Base-by-base conservation (phyloP, 2,329 filamentous ascomycete species). In the Nakataea oryzae region DNA sequence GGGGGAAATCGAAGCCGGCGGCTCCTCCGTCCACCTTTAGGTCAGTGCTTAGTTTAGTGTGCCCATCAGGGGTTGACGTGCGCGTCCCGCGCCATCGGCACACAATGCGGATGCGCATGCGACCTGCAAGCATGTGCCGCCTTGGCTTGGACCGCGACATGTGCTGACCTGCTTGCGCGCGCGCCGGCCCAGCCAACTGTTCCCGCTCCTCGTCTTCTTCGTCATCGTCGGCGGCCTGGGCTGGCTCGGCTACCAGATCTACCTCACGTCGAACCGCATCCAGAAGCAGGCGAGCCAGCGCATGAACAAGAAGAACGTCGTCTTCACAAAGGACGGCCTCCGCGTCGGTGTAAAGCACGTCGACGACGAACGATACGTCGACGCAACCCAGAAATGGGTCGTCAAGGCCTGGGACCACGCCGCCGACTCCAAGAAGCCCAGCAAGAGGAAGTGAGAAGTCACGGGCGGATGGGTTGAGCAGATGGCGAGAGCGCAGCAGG, bases 291-390 rank as follows among this genome's bases (percentile, higher is more conserved):
- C 88, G 58, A 83, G 81, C 59, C 80, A 87, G 74, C 85, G 85
- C 70, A 89, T 92, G 83, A 85, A 87, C 72, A 85, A 85, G 76
- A 89, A 88, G 77, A 88, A 92, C 71, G 83, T 93, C 62, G 79
- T 85, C 54, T 89, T 91, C 74, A 87, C 86, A 54, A 90, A 89
- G 72, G 89, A 91, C 62, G 89, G 89, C 62, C 75, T 90, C 64
- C 83, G 84, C 64, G 87, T 93, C 57, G 86, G 86, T 59, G 82
- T 93, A 64, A 88, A 87, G 74, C 80, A 90, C 64, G 74, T 88
- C 59, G 80, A 81, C 66, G 81, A 83, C 61, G 89, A 92, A 75
- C 83, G 82, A 58, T 90, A 91, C 71, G 84, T 90, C 69, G 89
- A 92, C 68, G 80, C 79, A 69, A 91, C 89, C 24, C 89, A 93